These are phyloP conservation scores for Allantophomopsis lycopodina DNA, from an alignment of 2,329 filamentous ascomycete species.

Conservation along the genomic window DNA sequence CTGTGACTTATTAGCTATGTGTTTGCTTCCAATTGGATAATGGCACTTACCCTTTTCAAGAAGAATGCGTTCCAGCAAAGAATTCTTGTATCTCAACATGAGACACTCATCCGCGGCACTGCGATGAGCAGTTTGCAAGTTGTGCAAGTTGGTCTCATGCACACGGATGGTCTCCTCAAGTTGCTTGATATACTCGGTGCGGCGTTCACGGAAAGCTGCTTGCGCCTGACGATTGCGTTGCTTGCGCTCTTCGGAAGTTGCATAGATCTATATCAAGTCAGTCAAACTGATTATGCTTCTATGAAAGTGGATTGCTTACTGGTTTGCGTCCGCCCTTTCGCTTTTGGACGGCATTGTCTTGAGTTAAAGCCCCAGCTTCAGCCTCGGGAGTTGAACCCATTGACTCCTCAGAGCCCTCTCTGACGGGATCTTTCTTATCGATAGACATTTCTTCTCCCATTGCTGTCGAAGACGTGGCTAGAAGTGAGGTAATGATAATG, in stretches of 20 bases:
- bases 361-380: constrained; percentile 25
- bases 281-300: not conserved
- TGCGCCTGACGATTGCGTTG: constrained; percentile 95
- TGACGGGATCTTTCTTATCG: constrained; percentile 37
- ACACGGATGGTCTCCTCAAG: constrained; percentile 94
- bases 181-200: constrained; percentile 99
- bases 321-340: constrained; percentile 96
- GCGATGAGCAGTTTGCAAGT: constrained; percentile 84
- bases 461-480: constrained; percentile 1
- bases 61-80: constrained; percentile 83
- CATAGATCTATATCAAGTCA: constrained; percentile 63
- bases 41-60: constrained; percentile 70
- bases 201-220: constrained; percentile 89
- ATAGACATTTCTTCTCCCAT: constrained; percentile 59
- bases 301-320: constrained; percentile 38
- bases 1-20: constrained; percentile 27
- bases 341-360: constrained; percentile 60
- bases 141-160: constrained; percentile 88
- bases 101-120: constrained; percentile 91
- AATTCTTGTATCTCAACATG: constrained; percentile 98
- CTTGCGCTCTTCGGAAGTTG: constrained; percentile 95
- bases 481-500: too few species aligned
- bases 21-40: not conserved
- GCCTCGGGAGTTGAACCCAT: constrained; percentile 45
- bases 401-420: constrained; percentile 47